These are phyloP conservation scores for Corinectria fuckeliana DNA, from an alignment of 2,329 filamentous ascomycete genomes.

Conservation along the genomic window DNA sequence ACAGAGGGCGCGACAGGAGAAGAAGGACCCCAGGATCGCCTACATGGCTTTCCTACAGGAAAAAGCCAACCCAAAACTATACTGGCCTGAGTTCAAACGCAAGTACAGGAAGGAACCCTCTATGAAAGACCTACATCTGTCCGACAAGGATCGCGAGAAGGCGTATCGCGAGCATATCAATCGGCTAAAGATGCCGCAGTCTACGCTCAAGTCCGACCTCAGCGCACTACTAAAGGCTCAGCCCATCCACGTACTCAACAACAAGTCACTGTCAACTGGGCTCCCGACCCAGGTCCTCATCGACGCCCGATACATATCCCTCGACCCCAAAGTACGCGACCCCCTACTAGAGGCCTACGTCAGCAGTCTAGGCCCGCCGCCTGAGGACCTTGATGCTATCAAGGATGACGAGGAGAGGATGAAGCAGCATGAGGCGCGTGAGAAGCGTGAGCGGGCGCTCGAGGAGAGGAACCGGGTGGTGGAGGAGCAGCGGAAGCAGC, in stretches of 20 bases:
- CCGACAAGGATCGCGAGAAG: constrained; percentile 81
- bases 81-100: constrained; percentile 95
- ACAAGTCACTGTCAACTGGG: constrained; percentile 58
- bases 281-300: constrained; percentile 68
- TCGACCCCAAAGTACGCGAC: constrained; percentile 67
- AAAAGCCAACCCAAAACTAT: constrained; percentile 87
- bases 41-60: constrained; percentile 84
- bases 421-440: constrained; percentile 58
- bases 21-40: constrained; percentile 80
- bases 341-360: constrained; percentile 71
- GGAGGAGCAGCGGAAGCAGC: constrained; percentile 66
- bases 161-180: constrained; percentile 77
- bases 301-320: constrained; percentile 73
- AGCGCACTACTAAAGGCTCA: constrained; percentile 68
- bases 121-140: constrained; percentile 76
- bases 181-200: constrained; percentile 69
- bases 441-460: constrained; percentile 69
- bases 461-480: constrained; percentile 68
- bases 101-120: constrained; percentile 83
- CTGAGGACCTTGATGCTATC: constrained; percentile 49
- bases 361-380: constrained; percentile 65
- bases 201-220: constrained; percentile 73
- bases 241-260: constrained; percentile 65
- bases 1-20: constrained; percentile 75
- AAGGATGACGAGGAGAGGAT: constrained; percentile 59